Conservation (phyloP, 257 asterid genomes). For the Jaltomata sinuosa region DNA sequence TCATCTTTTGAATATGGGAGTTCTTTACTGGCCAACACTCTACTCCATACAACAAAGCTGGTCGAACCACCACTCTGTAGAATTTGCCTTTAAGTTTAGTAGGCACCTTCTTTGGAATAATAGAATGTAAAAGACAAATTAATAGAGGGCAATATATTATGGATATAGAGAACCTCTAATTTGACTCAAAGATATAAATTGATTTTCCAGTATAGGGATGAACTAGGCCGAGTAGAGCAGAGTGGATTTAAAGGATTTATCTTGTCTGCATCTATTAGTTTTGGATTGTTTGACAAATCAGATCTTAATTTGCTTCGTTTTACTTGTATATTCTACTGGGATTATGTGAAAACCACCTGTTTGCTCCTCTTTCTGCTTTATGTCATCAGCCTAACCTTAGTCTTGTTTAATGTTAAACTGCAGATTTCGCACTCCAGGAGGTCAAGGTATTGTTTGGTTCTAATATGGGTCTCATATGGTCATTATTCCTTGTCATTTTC, state of each 20-base stretch:
- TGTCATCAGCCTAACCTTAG: neutral
- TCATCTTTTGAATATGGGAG: too few relatives aligned
- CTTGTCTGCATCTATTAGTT: neutral
- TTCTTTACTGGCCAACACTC: too few relatives aligned
- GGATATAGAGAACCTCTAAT: neutral
- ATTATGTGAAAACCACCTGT: neutral
- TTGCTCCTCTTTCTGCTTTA: neutral
- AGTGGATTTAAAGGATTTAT: neutral
- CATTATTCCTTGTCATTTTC: neutral
- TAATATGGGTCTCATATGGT: neutral
- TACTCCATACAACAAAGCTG: too few relatives aligned
- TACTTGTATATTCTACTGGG: neutral
- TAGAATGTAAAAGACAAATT: neutral
- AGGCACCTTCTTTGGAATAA: neutral
- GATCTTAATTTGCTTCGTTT: neutral
- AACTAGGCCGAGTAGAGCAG: neutral
- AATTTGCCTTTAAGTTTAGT: too few relatives aligned
- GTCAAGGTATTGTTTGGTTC: slow-evolving; percentile 41
- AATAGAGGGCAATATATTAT: neutral
- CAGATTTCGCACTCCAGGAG: slow-evolving; percentile 79
- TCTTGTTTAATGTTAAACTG: neutral
- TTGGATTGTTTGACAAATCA: neutral
- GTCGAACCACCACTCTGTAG: too few relatives aligned
- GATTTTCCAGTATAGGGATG: neutral
- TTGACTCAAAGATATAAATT: neutral